Conservation (phyloP, 208 protist genomes). For the Trypanosoma theileri region DNA sequence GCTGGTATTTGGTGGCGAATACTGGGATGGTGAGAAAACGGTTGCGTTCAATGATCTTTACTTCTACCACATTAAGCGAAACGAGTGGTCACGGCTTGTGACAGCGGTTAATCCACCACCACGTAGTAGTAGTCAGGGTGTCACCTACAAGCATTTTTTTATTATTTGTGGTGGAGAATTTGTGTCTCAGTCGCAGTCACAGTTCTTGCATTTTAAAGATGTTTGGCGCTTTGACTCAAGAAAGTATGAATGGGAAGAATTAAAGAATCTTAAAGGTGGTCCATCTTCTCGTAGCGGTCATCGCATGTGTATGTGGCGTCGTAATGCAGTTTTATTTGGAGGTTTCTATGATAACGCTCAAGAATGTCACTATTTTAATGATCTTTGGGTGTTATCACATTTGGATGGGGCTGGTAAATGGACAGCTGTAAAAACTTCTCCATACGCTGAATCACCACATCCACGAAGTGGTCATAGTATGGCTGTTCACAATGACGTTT, state of each 20-base stretch:
- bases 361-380: constrained; percentile 88
- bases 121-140: constrained; percentile 79
- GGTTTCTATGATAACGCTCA: constrained; percentile 93
- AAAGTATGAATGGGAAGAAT: constrained; percentile 82
- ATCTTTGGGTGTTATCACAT: constrained; percentile 81
- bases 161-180: constrained; percentile 91
- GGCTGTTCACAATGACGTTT: constrained; percentile 76
- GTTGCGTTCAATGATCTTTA: constrained; percentile 88
- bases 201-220: constrained; percentile 92
- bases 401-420: constrained; percentile 80
- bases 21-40: constrained; percentile 86
- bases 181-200: constrained; percentile 90
- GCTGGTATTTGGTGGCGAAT: constrained; percentile 91
- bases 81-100: constrained; percentile 64
- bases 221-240: constrained; percentile 84
- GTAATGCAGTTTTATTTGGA: constrained; percentile 86
- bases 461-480: constrained; percentile 84
- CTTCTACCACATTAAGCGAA: constrained; percentile 76
- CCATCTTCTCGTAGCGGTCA: constrained; percentile 90
- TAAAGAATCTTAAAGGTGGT: constrained; percentile 73
- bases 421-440: constrained; percentile 49
- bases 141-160: constrained; percentile 86
- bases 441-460: constrained; percentile 49
- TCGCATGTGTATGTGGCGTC: constrained; percentile 90
- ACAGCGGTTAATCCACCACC: constrained; percentile 69